Conservation (phyloP, 371 early-diverging fungal genomes). For the Syncephalastrum sp. region DNA sequence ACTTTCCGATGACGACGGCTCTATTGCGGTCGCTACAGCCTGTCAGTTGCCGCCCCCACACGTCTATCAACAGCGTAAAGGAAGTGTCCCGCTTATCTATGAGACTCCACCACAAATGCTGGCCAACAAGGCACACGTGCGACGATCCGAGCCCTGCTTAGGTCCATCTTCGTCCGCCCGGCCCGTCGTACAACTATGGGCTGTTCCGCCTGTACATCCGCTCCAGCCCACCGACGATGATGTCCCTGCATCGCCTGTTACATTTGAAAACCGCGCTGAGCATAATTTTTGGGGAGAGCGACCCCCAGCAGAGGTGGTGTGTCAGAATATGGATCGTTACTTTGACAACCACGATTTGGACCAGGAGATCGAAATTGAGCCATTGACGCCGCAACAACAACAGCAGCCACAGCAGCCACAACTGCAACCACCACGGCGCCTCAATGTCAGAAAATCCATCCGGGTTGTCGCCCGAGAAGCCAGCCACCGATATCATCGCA, state of each 20-base stretch:
- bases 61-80: conserved; percentile 9
- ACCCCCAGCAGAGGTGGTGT: conserved; percentile 74
- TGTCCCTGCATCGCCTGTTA: not conserved
- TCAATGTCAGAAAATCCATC: conserved; percentile 42
- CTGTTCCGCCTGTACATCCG: conserved; percentile 16
- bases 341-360: conserved; percentile 81
- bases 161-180: not conserved
- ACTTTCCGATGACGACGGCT: no score
- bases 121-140: conserved; percentile 1
- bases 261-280: not conserved
- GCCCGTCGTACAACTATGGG: conserved; percentile 20
- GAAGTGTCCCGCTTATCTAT: conserved; percentile 10
- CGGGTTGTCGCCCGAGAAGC: conserved; percentile 61
- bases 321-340: conserved; percentile 70
- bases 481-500: conserved; percentile 25
- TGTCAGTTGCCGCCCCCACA: conserved; percentile 13
- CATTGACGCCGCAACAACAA: not conserved
- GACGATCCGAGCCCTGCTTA: conserved; percentile 11
- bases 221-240: not conserved
- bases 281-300: conserved; percentile 65
- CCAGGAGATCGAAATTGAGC: conserved; percentile 53
- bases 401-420: conserved; percentile 8
- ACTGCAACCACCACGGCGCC: not conserved
- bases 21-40: conserved; percentile 4
- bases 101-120: not conserved